phyloP scores from a whole-genome alignment of 2,329 filamentous ascomycete species.

The Aureobasidium sp. region DNA sequence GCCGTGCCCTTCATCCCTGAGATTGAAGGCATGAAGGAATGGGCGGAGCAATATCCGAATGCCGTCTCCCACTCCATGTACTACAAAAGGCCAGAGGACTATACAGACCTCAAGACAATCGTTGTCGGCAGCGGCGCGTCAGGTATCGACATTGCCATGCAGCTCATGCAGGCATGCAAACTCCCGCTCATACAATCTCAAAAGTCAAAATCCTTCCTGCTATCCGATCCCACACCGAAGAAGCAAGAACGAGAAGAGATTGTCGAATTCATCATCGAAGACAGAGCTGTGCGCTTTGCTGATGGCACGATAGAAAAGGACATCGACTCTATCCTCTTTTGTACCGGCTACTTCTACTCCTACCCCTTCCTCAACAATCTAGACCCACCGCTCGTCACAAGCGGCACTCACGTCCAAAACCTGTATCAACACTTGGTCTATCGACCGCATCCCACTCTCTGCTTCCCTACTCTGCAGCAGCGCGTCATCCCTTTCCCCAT shows the following conservation, averaged over 20 bases:
- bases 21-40: conserved; percentile 33
- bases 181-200: conserved; percentile 56
- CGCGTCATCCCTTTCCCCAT: conserved; percentile 84
- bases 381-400: conserved; percentile 50
- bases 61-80: conserved; percentile 56
- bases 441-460: conserved; percentile 65
- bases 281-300: conserved; percentile 56
- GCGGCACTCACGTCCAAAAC: conserved; percentile 60
- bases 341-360: conserved; percentile 81
- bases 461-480: conserved; percentile 66
- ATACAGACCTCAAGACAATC: conserved; percentile 56
- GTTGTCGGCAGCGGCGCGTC: conserved; percentile 80
- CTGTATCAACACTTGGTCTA: conserved; percentile 75
- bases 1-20: conserved; percentile 37
- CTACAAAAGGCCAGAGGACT: conserved; percentile 60
- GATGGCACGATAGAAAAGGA: conserved; percentile 56
- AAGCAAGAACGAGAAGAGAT: conserved; percentile 52
- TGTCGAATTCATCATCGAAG: conserved; percentile 43
- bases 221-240: conserved; percentile 32
- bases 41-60: conserved; percentile 30
- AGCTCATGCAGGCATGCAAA: conserved; percentile 56
- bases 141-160: conserved; percentile 70
- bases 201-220: conserved; percentile 41
- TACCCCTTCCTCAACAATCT: conserved; percentile 59
- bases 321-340: conserved; percentile 73